Conservation (phyloP, 73 alveolate species). For the Durusdinium trenchii region DNA sequence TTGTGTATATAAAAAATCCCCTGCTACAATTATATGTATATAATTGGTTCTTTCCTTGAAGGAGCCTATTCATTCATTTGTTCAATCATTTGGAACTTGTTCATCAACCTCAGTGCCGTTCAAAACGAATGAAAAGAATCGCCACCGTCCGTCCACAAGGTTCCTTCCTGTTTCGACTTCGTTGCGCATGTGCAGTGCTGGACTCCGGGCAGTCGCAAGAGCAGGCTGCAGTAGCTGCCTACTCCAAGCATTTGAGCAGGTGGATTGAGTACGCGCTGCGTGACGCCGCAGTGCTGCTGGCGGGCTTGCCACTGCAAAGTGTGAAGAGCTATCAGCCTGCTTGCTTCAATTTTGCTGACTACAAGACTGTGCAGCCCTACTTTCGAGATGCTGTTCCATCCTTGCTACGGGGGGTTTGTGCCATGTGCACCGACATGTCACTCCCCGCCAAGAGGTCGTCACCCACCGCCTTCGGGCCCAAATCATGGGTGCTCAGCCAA, state of each 20-base stretch:
- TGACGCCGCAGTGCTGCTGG: conserved; percentile 69
- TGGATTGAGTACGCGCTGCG: conserved; percentile 77
- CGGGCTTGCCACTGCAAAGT: conserved; percentile 70
- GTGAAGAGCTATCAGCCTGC: conserved; percentile 83
- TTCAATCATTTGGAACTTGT: too few relatives aligned
- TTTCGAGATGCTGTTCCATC: conserved; percentile 81
- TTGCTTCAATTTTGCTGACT: conserved; percentile 79
- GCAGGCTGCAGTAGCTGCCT: conserved; percentile 73
- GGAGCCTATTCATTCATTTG: too few relatives aligned
- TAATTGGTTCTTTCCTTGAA: too few relatives aligned
- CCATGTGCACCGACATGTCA: background rate
- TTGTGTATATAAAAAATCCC: too few relatives aligned
- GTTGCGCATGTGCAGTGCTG: conserved; percentile 75
- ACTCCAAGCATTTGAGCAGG: conserved; percentile 61
- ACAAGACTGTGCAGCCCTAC: conserved; percentile 65
- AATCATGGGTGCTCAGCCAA: conserved; percentile 30
- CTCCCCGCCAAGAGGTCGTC: conserved; percentile 32
- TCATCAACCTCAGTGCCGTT: background rate
- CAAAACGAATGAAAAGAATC: background rate
- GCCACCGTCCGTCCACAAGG: too few relatives aligned
- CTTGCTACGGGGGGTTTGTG: conserved; percentile 66
- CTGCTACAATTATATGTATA: too few relatives aligned
- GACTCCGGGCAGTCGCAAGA: conserved; percentile 78
- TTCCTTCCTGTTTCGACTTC: conserved; percentile 76
- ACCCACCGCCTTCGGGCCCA: conserved; percentile 1